Conservation (phyloP, 441 rosid genomes). For the Populus trichocarpa region DNA sequence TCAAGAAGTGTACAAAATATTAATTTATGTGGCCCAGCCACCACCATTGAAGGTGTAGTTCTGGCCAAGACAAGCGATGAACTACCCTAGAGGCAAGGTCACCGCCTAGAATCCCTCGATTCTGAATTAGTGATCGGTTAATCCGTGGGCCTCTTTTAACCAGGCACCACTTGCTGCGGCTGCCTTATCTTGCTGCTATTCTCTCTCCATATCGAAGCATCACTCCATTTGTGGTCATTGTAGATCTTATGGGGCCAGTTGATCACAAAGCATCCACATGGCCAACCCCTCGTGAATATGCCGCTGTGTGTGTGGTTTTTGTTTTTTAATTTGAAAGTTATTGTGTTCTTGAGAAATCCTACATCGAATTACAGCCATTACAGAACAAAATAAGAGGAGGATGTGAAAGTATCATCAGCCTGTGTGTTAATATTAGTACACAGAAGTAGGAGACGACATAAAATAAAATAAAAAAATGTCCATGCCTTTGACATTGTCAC, state of each 20-base stretch:
- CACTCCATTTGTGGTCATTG: neutral
- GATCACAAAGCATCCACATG: constrained; percentile 1
- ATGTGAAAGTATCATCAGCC: no score
- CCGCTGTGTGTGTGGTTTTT: neutral
- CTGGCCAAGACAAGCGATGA: no score
- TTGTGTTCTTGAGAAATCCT: neutral
- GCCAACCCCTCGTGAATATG: neutral
- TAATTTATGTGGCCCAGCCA: no score
- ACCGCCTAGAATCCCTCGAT: no score
- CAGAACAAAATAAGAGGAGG: no score
- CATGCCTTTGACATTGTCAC: neutral
- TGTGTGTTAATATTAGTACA: neutral
- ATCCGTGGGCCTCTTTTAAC: no score
- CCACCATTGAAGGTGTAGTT: no score
- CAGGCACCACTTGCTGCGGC: no score
- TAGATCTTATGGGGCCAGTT: neutral
- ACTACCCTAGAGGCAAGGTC: no score
- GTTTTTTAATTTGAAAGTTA: neutral
- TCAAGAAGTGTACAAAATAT: no score
- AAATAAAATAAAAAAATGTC: neutral
- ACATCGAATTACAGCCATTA: no score
- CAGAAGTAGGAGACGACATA: neutral
- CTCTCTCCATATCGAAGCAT: constrained; percentile 5
- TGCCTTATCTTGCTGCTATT: neutral
- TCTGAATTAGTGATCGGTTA: no score